A percentile compares a stretch with the other conserved stretches of the same genome.
phyloP scores from a whole-genome alignment of 768 basidiomycete species.

The Rossbeevera mucosa region DNA sequence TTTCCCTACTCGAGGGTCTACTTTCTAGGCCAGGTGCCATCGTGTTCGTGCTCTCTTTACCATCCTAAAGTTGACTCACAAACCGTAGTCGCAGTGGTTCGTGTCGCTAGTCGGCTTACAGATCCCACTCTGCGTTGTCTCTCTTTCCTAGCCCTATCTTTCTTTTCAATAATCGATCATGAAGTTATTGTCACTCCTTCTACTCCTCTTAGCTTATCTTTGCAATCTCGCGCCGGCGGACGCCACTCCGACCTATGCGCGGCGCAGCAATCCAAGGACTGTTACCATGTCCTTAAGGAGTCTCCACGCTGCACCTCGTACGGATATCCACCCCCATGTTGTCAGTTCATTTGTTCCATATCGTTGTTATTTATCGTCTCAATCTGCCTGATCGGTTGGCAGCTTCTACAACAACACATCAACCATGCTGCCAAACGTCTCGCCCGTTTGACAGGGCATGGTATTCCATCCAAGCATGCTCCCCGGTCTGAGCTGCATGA shows the following conservation, averaged over 20 bases:
- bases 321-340: slow-evolving; percentile 39
- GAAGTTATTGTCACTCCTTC: slow-evolving; percentile 46
- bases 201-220: slow-evolving; percentile 52
- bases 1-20: not conserved
- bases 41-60: slow-evolving; percentile 3
- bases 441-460: slow-evolving; percentile 63
- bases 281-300: slow-evolving; percentile 43
- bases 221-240: slow-evolving; percentile 37
- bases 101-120: slow-evolving; percentile 14
- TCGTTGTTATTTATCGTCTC: not conserved
- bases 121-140: not conserved
- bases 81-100: not conserved
- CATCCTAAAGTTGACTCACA: slow-evolving; percentile 16
- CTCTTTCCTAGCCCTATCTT: not conserved
- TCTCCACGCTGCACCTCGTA: slow-evolving; percentile 24
- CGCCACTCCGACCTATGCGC: slow-evolving; percentile 17
- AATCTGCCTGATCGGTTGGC: not conserved
- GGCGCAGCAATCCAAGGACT: slow-evolving; percentile 24
- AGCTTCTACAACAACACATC: slow-evolving; percentile 68
- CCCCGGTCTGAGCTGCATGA: slow-evolving; percentile 43
- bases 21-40: slow-evolving; percentile 20
- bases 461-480: slow-evolving; percentile 43
- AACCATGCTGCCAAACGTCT: slow-evolving; percentile 62
- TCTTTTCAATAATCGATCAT: slow-evolving; percentile 32
- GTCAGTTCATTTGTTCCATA: slow-evolving; percentile 29